Evolutionary conservation across 2,329 filamentous ascomycete species (phyloP).

Genomic region (Venturia nashicola): DNA sequence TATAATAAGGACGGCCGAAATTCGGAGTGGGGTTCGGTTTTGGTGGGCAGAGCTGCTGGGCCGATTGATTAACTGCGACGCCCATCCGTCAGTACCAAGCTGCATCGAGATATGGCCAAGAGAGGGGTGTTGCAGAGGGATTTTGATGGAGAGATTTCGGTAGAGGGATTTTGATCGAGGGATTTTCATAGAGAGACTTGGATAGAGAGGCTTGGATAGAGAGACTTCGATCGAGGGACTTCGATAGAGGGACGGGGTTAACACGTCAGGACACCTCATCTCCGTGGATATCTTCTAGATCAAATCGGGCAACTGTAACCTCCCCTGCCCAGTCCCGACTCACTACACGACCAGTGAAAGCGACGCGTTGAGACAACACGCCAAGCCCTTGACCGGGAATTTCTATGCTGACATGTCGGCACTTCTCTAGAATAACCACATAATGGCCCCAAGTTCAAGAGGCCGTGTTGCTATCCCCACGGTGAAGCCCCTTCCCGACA

Average conservation of each 20-base stretch:
- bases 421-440: neutral
- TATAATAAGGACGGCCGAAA: neutral
- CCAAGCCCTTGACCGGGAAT: neutral
- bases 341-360: too few relatives aligned
- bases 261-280: too few relatives aligned
- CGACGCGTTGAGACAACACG: neutral
- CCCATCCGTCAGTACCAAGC: neutral
- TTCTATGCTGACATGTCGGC: neutral
- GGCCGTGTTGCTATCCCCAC: constrained; percentile 51
- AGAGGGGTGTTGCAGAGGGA: too few relatives aligned
- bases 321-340: too few relatives aligned
- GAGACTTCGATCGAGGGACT: too few relatives aligned
- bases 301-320: neutral
- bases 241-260: too few relatives aligned
- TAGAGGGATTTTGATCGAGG: too few relatives aligned
- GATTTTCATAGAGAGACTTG: too few relatives aligned
- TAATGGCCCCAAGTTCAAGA: constrained; percentile 11
- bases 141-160: too few relatives aligned
- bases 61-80: neutral
- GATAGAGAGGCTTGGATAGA: too few relatives aligned
- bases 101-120: neutral
- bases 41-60: neutral
- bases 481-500: constrained; percentile 57
- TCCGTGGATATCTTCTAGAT: neutral
- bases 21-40: neutral